These are phyloP conservation scores for Scalesia atractyloides DNA, from an alignment of 129 eudicot species.

Conservation along the genomic window DNA sequence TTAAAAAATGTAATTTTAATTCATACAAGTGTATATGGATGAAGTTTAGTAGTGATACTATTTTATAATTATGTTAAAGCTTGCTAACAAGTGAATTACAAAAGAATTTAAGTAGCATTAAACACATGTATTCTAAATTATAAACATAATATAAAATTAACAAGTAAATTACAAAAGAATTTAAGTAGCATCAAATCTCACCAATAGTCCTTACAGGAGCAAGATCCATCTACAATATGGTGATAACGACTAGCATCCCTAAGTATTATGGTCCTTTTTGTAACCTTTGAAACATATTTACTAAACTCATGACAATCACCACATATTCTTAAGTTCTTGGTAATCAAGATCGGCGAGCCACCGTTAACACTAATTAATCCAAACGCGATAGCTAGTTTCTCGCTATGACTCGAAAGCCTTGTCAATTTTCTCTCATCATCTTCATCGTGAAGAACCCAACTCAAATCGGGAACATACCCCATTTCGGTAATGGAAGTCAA, in stretches of 20 bases:
- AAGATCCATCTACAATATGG: slow-evolving; percentile 47
- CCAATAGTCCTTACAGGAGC: slow-evolving; percentile 66
- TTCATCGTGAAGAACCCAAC: slow-evolving; percentile 61
- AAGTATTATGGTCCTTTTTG: slow-evolving; percentile 41
- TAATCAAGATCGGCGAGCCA: slow-evolving; percentile 40
- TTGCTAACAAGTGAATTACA: background rate
- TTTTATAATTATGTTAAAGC: too few relatives aligned
- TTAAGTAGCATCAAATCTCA: slow-evolving; percentile 21
- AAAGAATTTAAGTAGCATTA: too few relatives aligned
- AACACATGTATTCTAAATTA: background rate
- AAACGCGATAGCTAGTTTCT: slow-evolving; percentile 53
- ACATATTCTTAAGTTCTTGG: slow-evolving; percentile 58
- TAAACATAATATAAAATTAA: background rate
- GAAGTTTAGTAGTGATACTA: too few relatives aligned
- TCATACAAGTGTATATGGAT: too few relatives aligned
- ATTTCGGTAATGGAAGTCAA: slow-evolving; percentile 34
- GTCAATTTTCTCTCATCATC: slow-evolving; percentile 47
- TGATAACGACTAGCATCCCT: slow-evolving; percentile 58
- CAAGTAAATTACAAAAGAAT: slow-evolving; percentile 10
- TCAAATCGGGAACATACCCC: slow-evolving; percentile 62
- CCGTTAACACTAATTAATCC: slow-evolving; percentile 40
- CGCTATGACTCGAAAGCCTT: slow-evolving; percentile 52
- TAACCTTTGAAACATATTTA: slow-evolving; percentile 43
- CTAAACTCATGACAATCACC: slow-evolving; percentile 59
- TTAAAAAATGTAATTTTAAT: too few relatives aligned